Base-by-base conservation (phyloP, 208 protist species). In the Leishmania martiniquensis region DNA sequence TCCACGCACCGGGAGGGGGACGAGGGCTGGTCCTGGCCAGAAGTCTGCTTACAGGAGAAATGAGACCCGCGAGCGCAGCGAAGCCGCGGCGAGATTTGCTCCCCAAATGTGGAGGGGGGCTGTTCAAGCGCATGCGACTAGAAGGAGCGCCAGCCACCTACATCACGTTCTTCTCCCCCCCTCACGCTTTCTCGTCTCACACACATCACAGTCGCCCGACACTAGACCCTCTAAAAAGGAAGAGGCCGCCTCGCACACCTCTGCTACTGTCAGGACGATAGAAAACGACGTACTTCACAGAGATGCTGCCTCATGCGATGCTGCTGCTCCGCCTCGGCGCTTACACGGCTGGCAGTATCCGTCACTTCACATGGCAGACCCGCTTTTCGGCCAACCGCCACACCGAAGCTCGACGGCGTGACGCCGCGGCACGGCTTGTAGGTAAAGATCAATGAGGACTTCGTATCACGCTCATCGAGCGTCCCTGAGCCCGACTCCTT, bases 361-460 rank as follows among this genome's bases (percentile, higher is more conserved):
- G 94, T 90, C 54, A 98, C 94, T 37, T 37, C 60, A 12, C 47
- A 54, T 2, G 96, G 95, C 25, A 98, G 87, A 0, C 92, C 91
- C 0, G 95, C 93, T 80, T 96, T 92, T 25, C 76, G 69, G n/a
- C 93, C 96, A 0, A 98, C 90, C 17, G 95, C 89, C 60, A 98
- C 93, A 62, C 96, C 96, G 83, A 98, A 98, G 71, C 93, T 97
- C 39, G 92, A 97, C 51, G 91, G 90, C 42, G 93, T 94, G 17
- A 98, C 90, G 25, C 96, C 96, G 5, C 65, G 81, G 60, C 76
- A 87, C 29, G 93, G 91, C 76, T 95, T 88, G 85, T 98, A 98
- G 20, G 92, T 94, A 80, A 98, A 97, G 15, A 96, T 62, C 20
- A 98, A 67, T 45, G 78, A 70, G 52, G 34, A 42, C 44, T 69